Evolutionary conservation across 2,329 filamentous ascomycete species (phyloP).

Genomic region (Trichophyton mentagrophytes): DNA sequence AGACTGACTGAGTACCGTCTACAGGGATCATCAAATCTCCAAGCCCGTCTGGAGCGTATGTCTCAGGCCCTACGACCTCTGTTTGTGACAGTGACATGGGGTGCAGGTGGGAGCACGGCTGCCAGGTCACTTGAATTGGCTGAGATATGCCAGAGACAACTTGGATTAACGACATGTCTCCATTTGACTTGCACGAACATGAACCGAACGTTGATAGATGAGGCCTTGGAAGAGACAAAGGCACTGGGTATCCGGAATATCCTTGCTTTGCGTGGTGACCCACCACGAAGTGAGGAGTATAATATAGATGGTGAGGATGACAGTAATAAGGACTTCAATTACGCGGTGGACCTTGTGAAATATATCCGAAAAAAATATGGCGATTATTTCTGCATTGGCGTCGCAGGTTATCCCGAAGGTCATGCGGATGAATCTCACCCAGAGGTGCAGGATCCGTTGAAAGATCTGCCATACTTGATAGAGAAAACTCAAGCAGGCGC

Average conservation of each 20-base stretch:
- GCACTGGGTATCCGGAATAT: constrained; percentile 87
- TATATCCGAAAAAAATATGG: constrained; percentile 80
- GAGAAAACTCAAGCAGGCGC: constrained; percentile 86
- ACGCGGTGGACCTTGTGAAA: constrained; percentile 75
- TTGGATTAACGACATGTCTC: constrained; percentile 85
- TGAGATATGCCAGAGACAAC: constrained; percentile 83
- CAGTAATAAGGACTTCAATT: constrained; percentile 67
- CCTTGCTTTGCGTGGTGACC: constrained; percentile 79
- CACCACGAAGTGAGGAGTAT: constrained; percentile 81
- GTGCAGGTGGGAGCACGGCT: constrained; percentile 83
- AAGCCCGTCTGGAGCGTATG: constrained; percentile 90
- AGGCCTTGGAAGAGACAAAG: constrained; percentile 81
- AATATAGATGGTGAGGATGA: constrained; percentile 48
- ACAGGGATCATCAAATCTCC: constrained; percentile 78
- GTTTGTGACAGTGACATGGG: constrained; percentile 97
- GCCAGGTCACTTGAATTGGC: constrained; percentile 86
- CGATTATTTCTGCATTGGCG: constrained; percentile 92
- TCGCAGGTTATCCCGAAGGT: constrained; percentile 89
- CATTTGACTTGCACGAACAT: constrained; percentile 98
- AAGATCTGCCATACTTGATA: constrained; percentile 73
- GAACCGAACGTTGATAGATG: constrained; percentile 73
- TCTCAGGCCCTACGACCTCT: constrained; percentile 76
- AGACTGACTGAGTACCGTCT: constrained; percentile 16
- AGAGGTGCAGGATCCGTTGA: constrained; percentile 52
- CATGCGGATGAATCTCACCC: constrained; percentile 86